These are phyloP conservation scores for Eucalyptus erythrocorys DNA, from an alignment of 345 rosid genomes.

Conservation along the genomic window DNA sequence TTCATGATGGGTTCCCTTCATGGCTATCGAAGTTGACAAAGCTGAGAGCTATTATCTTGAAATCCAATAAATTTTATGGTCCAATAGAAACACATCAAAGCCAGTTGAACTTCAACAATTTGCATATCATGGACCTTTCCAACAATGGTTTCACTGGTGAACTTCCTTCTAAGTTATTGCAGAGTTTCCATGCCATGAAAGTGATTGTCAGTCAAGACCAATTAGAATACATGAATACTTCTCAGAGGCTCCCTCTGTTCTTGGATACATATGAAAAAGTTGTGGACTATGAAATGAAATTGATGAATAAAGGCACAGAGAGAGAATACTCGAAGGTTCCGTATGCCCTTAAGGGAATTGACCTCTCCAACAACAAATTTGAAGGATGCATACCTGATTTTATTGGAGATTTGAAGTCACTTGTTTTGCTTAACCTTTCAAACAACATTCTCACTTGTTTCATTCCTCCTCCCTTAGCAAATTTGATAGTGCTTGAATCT, in stretches of 20 bases:
- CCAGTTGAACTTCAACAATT: not conserved
- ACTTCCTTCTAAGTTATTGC: not conserved
- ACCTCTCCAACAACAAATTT: not conserved
- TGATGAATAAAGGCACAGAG: not conserved
- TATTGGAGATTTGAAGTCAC: not conserved
- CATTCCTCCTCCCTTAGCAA: not conserved
- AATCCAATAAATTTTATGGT: not conserved
- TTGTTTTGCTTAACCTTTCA: not conserved
- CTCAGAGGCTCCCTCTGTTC: accelerated
- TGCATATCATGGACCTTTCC: not conserved
- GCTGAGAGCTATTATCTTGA: not conserved
- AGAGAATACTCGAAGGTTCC: not conserved
- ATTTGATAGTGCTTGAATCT: not conserved
- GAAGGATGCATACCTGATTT: not conserved
- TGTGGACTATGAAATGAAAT: not conserved
- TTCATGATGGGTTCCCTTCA: not conserved
- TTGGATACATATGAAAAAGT: too few relatives aligned
- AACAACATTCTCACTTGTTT: not conserved
- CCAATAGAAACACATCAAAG: not conserved
- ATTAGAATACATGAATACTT: not conserved
- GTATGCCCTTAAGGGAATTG: not conserved
- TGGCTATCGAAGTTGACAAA: not conserved
- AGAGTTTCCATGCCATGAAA: not conserved
- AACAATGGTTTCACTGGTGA: not conserved
- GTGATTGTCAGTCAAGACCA: not conserved